A percentile compares a stretch with the other conserved stretches of the same genome.
Evolutionary conservation across 2,329 filamentous ascomycete species (phyloP).

Genomic region (Talaromyces albobiverticillius): DNA sequence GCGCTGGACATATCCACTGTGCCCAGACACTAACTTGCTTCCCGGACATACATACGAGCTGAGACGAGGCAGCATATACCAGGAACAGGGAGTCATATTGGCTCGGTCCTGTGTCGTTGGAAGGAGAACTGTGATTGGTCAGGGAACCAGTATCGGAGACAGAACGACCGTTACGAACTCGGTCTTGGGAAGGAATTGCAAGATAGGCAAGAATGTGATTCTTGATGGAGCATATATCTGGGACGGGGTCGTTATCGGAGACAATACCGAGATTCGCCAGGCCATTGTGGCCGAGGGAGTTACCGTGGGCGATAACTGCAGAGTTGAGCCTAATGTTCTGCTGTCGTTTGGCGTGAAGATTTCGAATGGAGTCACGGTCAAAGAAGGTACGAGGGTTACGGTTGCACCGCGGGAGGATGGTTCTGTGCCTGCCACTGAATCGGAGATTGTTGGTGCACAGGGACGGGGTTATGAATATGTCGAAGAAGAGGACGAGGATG

Average conservation of each 20-base stretch:
- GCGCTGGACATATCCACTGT: slow-evolving; percentile 83
- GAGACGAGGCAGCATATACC: slow-evolving; percentile 67
- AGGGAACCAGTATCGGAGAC: slow-evolving; percentile 71
- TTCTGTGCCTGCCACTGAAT: slow-evolving; percentile 45
- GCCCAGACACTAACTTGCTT: slow-evolving; percentile 83
- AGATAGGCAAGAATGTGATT: slow-evolving; percentile 78
- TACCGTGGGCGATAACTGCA: slow-evolving; percentile 67
- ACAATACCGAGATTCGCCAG: slow-evolving; percentile 66
- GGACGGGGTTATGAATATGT: slow-evolving; percentile 65
- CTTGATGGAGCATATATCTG: slow-evolving; percentile 82
- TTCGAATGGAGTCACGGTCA: slow-evolving; percentile 55
- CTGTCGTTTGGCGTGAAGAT: slow-evolving; percentile 77
- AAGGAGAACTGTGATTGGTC: slow-evolving; percentile 71
- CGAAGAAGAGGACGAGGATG: slow-evolving; percentile 63
- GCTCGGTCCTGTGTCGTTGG: slow-evolving; percentile 69
- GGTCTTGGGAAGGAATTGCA: slow-evolving; percentile 79
- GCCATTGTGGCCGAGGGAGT: slow-evolving; percentile 75
- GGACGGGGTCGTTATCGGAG: slow-evolving; percentile 76
- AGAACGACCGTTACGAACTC: slow-evolving; percentile 69
- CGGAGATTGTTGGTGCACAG: slow-evolving; percentile 54
- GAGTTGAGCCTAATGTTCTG: slow-evolving; percentile 68
- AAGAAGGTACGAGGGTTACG: slow-evolving; percentile 42
- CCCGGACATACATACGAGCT: slow-evolving; percentile 73
- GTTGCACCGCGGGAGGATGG: slow-evolving; percentile 44
- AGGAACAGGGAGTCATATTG: slow-evolving; percentile 73